phyloP scores from a whole-genome alignment of 768 basidiomycete species.

The Suillus placidus region DNA sequence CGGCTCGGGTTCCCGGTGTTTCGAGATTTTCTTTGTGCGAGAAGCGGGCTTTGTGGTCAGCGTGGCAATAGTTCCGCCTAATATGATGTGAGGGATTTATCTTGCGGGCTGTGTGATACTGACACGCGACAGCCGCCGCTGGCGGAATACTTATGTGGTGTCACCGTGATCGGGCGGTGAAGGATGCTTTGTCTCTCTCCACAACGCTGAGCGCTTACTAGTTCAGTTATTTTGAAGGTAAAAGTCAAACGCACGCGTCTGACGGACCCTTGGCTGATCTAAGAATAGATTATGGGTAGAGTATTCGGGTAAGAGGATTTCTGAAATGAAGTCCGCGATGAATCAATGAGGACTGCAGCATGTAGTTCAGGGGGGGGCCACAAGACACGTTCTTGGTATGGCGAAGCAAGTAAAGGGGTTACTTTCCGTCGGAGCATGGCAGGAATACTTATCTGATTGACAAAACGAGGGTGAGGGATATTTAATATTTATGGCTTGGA shows the following conservation, averaged over 20 bases:
- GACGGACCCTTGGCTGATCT: background rate
- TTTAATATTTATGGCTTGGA: no score
- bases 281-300: background rate
- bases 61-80: background rate
- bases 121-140: background rate
- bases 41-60: background rate
- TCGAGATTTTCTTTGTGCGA: background rate
- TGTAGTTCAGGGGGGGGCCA: background rate
- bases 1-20: conserved; percentile 2
- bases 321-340: conserved; percentile 2
- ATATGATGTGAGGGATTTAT: conserved; percentile 1
- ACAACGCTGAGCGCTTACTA: background rate
- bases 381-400: background rate
- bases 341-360: conserved; percentile 1
- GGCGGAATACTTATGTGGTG: background rate
- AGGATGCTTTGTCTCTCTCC: background rate
- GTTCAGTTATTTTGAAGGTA: no score
- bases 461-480: background rate
- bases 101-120: background rate
- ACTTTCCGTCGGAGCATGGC: background rate
- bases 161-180: background rate
- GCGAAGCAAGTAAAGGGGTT: background rate
- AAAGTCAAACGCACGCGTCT: conserved; percentile 6
- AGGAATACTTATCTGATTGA: background rate
- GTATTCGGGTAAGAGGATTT: background rate